Percentiles rank a stretch among this genome's conserved stretches.
phyloP scores from a whole-genome alignment of 805 yeast species.

The Candida jianshihensis region DNA sequence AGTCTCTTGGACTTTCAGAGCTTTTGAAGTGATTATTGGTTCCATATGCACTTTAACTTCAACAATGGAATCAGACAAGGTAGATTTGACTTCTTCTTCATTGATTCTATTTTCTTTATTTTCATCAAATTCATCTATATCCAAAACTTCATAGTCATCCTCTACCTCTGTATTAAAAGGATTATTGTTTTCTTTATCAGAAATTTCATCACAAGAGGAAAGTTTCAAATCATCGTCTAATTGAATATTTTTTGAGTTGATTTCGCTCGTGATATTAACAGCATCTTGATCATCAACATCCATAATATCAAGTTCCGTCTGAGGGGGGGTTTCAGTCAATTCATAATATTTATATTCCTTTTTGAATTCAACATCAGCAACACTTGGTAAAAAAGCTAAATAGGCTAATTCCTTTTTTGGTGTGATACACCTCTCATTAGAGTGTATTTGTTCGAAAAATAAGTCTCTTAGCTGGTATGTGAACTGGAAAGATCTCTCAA shows the following conservation, averaged over 20 bases:
- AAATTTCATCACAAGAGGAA: too few relatives aligned
- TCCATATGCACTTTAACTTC: slow-evolving; percentile 9
- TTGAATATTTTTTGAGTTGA: too few relatives aligned
- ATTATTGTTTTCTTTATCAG: not conserved
- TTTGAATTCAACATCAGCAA: slow-evolving; percentile 53
- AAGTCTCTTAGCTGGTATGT: slow-evolving; percentile 63
- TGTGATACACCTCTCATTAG: slow-evolving; percentile 56
- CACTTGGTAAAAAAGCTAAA: slow-evolving; percentile 72
- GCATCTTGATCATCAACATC: slow-evolving; percentile 1
- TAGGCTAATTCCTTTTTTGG: slow-evolving; percentile 85
- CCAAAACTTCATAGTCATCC: too few relatives aligned
- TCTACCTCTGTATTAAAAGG: too few relatives aligned
- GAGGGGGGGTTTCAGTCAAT: too few relatives aligned
- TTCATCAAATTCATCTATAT: not conserved
- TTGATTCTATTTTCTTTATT: not conserved
- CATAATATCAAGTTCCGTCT: not conserved
- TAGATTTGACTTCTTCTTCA: not conserved
- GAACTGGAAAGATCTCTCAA: slow-evolving; percentile 76
- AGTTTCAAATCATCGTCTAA: slow-evolving; percentile 15
- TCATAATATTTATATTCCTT: not conserved
- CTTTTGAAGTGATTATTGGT: slow-evolving; percentile 7
- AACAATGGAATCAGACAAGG: not conserved
- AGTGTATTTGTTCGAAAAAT: slow-evolving; percentile 61
- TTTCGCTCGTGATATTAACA: too few relatives aligned
- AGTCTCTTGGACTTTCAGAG: slow-evolving; percentile 37